Percentiles rank a stretch among this genome's conserved stretches.
phyloP scores from a whole-genome alignment of 2,329 filamentous ascomycete species.

The Cladorrhinum sp. region DNA sequence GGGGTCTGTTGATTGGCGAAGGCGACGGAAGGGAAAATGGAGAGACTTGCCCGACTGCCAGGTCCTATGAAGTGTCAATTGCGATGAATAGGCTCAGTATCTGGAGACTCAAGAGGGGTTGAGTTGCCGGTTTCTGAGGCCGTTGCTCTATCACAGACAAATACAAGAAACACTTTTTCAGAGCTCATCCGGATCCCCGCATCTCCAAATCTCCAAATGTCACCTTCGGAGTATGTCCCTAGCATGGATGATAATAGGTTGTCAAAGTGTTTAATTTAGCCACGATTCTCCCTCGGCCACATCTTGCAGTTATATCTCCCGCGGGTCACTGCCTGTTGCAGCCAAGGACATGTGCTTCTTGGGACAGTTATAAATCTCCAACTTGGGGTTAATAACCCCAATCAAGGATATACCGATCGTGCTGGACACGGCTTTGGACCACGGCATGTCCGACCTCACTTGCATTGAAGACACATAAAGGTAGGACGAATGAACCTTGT shows the following conservation, averaged over 20 bases:
- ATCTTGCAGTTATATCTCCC: neutral
- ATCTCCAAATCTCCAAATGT: neutral
- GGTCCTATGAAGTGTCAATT: slow-evolving; percentile 10
- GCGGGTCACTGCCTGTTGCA: neutral
- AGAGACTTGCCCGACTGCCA: neutral
- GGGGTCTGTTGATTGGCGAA: slow-evolving; percentile 31
- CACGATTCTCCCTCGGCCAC: neutral
- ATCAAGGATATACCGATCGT: neutral
- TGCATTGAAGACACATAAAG: neutral
- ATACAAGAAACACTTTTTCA: no score
- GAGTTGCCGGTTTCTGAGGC: neutral
- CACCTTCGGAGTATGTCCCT: neutral
- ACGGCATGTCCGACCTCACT: neutral
- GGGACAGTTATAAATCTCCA: neutral
- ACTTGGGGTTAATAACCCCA: neutral
- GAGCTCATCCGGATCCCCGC: neutral
- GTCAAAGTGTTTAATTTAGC: neutral
- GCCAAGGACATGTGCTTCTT: neutral
- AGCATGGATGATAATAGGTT: neutral
- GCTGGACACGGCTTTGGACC: neutral
- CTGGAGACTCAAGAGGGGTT: slow-evolving; percentile 9
- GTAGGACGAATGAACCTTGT: neutral
- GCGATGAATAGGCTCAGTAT: slow-evolving; percentile 17
- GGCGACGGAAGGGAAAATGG: neutral
- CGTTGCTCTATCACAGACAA: no score